These are phyloP conservation scores for Arabidopsis thaliana DNA, from an alignment of 345 rosid genomes.

Conservation along the genomic window DNA sequence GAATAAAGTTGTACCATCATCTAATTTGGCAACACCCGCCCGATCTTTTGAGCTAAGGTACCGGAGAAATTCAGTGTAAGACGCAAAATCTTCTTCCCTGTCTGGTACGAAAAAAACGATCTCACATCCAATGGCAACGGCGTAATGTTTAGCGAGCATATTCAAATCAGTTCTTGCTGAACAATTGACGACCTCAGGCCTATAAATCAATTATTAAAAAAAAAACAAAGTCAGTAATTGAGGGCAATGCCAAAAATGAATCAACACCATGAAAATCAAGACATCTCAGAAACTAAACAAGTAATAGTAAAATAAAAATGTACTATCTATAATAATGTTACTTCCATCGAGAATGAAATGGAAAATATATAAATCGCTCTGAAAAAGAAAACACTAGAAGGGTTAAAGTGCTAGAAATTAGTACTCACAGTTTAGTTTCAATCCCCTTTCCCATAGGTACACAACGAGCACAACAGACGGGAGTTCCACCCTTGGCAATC, in stretches of 20 bases:
- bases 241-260: constrained; percentile 7
- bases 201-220: constrained; percentile 39
- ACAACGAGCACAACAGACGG: constrained; percentile 67
- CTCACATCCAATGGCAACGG: constrained; percentile 85
- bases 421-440: constrained; percentile 61
- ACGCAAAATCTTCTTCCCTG: constrained; percentile 91
- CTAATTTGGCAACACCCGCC: constrained; percentile 97
- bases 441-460: constrained; percentile 58
- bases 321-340: background rate
- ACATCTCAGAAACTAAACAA: constrained; percentile 10
- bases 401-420: background rate
- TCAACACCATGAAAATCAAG: constrained; percentile 5
- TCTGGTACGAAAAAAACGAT: constrained; percentile 92
- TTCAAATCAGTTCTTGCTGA: constrained; percentile 98
- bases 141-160: constrained; percentile 82
- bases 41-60: constrained; percentile 91
- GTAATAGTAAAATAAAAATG: background rate
- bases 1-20: constrained; percentile 91
- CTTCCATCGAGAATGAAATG: constrained; percentile 18
- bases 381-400: constrained; percentile 1
- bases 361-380: background rate
- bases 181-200: constrained; percentile 91
- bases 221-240: constrained; percentile 21
- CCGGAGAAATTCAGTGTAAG: constrained; percentile 94
- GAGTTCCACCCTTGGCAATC: constrained; percentile 71